phyloP scores from a whole-genome alignment of 441 rosid genomes.

The Gossypium schwendimanii region DNA sequence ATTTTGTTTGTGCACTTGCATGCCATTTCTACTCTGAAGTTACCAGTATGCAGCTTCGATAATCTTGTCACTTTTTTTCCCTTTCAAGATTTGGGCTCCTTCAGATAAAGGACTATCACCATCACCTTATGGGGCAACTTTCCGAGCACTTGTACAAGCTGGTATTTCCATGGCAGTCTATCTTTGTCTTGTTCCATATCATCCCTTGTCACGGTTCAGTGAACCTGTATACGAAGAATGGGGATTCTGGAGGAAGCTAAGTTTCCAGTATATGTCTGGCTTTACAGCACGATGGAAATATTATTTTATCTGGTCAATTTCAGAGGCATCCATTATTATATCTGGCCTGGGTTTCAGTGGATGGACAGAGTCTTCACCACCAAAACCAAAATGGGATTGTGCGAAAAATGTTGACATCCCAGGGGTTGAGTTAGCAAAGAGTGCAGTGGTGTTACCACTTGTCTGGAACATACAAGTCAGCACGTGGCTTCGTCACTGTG shows the following conservation, averaged over 20 bases:
- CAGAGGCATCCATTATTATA: conserved; percentile 78
- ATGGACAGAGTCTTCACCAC: conserved; percentile 70
- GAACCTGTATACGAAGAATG: conserved; percentile 76
- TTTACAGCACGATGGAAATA: conserved; percentile 92
- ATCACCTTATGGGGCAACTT: conserved; percentile 53
- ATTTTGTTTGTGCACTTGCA: conserved; percentile 4
- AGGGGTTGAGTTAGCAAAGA: conserved; percentile 80
- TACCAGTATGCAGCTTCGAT: conserved; percentile 9
- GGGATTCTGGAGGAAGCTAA: conserved; percentile 77
- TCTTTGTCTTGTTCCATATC: conserved; percentile 58
- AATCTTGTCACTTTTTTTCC: conserved; percentile 1
- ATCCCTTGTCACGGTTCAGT: conserved; percentile 58
- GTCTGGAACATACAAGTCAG: conserved; percentile 99
- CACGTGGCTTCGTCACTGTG: conserved; percentile 97
- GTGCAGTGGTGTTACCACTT: conserved; percentile 75
- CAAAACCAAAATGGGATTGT: conserved; percentile 81
- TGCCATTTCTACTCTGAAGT: conserved; percentile 8
- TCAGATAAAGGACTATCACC: conserved; percentile 27
- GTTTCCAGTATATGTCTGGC: conserved; percentile 80
- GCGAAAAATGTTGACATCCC: conserved; percentile 76
- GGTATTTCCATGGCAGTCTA: conserved; percentile 74
- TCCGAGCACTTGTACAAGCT: conserved; percentile 73
- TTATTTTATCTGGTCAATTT: conserved; percentile 94
- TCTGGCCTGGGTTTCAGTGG: conserved; percentile 96
- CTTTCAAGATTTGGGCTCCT: conserved; percentile 59